Percentiles rank a stretch among this genome's conserved stretches.
phyloP scores from a whole-genome alignment of 2,329 filamentous ascomycete species.

The Lachnellula cervina region DNA sequence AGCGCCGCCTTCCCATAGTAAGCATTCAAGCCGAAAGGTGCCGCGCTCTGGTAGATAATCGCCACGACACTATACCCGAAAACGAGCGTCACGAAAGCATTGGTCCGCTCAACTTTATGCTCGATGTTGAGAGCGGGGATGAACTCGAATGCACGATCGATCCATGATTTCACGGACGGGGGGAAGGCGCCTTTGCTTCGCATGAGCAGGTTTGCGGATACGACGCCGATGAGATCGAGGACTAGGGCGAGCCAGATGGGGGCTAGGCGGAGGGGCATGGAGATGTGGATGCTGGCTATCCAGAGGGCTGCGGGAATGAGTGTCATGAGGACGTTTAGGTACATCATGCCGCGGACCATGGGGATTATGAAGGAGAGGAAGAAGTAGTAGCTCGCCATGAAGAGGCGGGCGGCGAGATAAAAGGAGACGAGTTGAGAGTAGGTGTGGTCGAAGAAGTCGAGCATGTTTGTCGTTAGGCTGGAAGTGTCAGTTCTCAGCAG shows the following conservation, averaged over 20 bases:
- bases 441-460: conserved; percentile 50
- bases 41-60: conserved; percentile 53
- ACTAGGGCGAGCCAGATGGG: conserved; percentile 52
- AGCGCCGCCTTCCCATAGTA: conserved; percentile 60
- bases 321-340: too few species aligned
- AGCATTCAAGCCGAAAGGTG: conserved; percentile 47
- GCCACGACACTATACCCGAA: conserved; percentile 61
- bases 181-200: conserved; percentile 30
- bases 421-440: conserved; percentile 56
- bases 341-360: conserved; percentile 51
- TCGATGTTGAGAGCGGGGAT: conserved; percentile 61
- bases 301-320: conserved; percentile 49
- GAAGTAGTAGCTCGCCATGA: conserved; percentile 44
- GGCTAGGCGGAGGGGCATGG: conserved; percentile 48
- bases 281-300: conserved; percentile 55
- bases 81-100: conserved; percentile 60
- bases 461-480: conserved; percentile 58
- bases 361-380: conserved; percentile 46
- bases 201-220: conserved; percentile 39
- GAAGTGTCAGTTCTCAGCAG: conserved; percentile 1
- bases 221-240: conserved; percentile 47
- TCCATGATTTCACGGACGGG: conserved; percentile 11
- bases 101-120: conserved; percentile 59
- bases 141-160: conserved; percentile 47
- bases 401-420: conserved; percentile 54